Percentiles rank a stretch among this genome's conserved stretches.
phyloP scores from a whole-genome alignment of 1,284 basidiomycete species.

The Coriolopsis trogii region DNA sequence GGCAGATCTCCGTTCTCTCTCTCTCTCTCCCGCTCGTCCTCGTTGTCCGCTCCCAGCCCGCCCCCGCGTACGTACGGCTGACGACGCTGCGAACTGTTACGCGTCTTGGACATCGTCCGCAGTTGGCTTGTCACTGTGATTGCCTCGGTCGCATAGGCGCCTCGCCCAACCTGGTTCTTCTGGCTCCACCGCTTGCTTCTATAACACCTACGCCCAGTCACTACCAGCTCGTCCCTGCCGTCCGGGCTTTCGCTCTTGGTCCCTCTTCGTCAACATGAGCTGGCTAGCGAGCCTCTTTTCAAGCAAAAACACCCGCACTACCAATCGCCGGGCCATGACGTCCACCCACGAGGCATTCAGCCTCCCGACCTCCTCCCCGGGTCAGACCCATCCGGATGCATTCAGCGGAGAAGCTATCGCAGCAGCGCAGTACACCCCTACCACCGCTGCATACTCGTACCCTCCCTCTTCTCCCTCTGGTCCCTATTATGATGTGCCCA shows the following conservation, averaged over 20 bases:
- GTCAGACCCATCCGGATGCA: constrained; percentile 55
- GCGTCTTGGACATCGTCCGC: no score
- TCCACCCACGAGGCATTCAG: constrained; percentile 81
- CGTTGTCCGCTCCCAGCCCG: no score
- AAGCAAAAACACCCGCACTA: constrained; percentile 47
- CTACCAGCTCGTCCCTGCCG: constrained; percentile 10
- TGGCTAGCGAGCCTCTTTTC: constrained; percentile 72
- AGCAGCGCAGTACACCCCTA: constrained; percentile 48
- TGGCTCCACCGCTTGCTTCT: constrained; percentile 21
- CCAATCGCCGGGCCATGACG: constrained; percentile 60
- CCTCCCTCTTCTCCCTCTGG: constrained; percentile 61
- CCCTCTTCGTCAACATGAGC: constrained; percentile 50
- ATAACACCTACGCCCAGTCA: constrained; percentile 5
- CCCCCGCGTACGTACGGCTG: no score
- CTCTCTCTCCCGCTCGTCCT: no score
- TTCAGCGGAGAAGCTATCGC: constrained; percentile 56
- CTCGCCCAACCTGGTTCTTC: constrained; percentile 16
- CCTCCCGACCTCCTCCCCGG: constrained; percentile 70
- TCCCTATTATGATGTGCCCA: constrained; percentile 60
- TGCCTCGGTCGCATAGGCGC: no score
- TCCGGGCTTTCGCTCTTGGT: constrained; percentile 6
- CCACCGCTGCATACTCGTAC: constrained; percentile 64
- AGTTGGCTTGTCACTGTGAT: no score
- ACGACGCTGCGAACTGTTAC: no score
- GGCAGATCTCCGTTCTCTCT: no score